Evolutionary conservation across 345 rosid genomes (phyloP).

Genomic region (Citrus cavaleriei): DNA sequence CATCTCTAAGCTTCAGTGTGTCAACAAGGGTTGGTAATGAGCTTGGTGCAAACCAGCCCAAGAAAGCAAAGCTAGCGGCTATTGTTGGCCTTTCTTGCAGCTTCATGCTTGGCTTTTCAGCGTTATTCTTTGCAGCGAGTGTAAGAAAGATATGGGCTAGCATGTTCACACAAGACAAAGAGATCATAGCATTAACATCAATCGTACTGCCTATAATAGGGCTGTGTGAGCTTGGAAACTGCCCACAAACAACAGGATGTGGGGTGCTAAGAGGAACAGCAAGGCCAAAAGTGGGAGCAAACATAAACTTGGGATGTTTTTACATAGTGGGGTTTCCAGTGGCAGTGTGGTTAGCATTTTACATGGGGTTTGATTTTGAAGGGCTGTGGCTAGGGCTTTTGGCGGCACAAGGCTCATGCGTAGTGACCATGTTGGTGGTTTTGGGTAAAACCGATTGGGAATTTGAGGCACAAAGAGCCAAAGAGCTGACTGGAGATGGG

Average conservation of each 20-base stretch:
- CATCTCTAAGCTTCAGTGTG: slow-evolving; percentile 70
- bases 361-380: slow-evolving; percentile 45
- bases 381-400: slow-evolving; percentile 74
- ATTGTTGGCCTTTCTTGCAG: slow-evolving; percentile 47
- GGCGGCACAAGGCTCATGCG: slow-evolving; percentile 68
- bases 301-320: slow-evolving; percentile 66
- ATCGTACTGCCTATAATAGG: slow-evolving; percentile 64
- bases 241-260: slow-evolving; percentile 78
- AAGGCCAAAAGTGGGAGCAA: slow-evolving; percentile 67
- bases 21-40: slow-evolving; percentile 77
- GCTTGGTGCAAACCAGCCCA: slow-evolving; percentile 60
- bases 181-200: slow-evolving; percentile 50
- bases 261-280: slow-evolving; percentile 80
- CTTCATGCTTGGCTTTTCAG: slow-evolving; percentile 54
- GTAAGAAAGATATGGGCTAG: slow-evolving; percentile 62
- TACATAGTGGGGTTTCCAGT: slow-evolving; percentile 69
- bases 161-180: slow-evolving; percentile 60
- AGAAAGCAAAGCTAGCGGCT: slow-evolving; percentile 52
- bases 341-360: slow-evolving; percentile 51
- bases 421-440: slow-evolving; percentile 57
- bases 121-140: slow-evolving; percentile 36
- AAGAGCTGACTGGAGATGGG: slow-evolving; percentile 38
- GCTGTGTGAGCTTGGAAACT: slow-evolving; percentile 73
- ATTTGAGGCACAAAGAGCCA: slow-evolving; percentile 47
- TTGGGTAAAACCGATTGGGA: slow-evolving; percentile 59